Conservation (phyloP, 2,329 filamentous ascomycete species). For the Arthrinium puccinioides region DNA sequence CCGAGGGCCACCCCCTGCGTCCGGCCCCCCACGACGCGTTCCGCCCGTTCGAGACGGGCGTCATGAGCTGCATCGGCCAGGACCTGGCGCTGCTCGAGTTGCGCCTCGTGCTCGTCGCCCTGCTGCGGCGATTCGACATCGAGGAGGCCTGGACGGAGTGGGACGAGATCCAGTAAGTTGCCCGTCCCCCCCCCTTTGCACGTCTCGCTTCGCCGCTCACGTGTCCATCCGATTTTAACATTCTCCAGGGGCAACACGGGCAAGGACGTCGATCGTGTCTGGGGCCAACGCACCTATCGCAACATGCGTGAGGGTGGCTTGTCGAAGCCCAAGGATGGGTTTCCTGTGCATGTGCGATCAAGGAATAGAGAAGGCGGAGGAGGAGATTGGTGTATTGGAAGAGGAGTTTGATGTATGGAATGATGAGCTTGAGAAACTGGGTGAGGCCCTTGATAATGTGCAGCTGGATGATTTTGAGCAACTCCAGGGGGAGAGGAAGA, state of each 20-base stretch:
- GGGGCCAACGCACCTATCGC: neutral
- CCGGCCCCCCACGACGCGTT: slow-evolving; percentile 18
- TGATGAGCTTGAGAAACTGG: too few relatives aligned
- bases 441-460: too few relatives aligned
- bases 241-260: neutral
- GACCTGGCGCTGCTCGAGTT: slow-evolving; percentile 27
- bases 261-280: neutral
- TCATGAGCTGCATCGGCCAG: slow-evolving; percentile 29
- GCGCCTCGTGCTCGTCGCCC: slow-evolving; percentile 17
- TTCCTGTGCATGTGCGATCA: slow-evolving; percentile 10
- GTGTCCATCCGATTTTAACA: too few relatives aligned
- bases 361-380: too few relatives aligned
- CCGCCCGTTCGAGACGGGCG: slow-evolving; percentile 30
- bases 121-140: slow-evolving; percentile 13
- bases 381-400: too few relatives aligned
- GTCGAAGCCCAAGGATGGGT: slow-evolving; percentile 4
- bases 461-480: too few relatives aligned
- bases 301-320: neutral
- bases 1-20: slow-evolving; percentile 12
- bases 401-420: too few relatives aligned
- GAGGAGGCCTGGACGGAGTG: slow-evolving; percentile 4
- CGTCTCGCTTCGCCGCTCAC: neutral
- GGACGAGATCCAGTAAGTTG: slow-evolving; percentile 4
- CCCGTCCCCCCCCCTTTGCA: neutral
- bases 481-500: too few relatives aligned